Evolutionary conservation across 169 alveolate species (phyloP).

Genomic region (Plasmodium gonderi): DNA sequence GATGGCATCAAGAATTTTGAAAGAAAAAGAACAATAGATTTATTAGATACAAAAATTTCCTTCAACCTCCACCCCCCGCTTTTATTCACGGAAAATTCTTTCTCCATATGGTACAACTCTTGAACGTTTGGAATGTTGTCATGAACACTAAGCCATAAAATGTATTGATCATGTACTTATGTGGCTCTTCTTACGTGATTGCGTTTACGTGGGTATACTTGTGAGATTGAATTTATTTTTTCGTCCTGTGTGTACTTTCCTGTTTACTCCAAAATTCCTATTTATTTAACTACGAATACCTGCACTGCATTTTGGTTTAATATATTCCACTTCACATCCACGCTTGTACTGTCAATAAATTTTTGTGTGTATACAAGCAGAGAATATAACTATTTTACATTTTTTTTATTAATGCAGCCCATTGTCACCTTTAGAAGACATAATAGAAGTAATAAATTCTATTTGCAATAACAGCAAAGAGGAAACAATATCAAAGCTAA

Average conservation of each 20-base stretch:
- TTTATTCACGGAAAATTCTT: slow-evolving; percentile 18
- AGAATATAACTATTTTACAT: not conserved
- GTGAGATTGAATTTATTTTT: no score
- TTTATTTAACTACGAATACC: no score
- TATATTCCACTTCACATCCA: no score
- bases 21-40: not conserved
- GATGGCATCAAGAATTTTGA: not conserved
- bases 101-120: slow-evolving; percentile 17
- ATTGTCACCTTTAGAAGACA: slow-evolving; percentile 21
- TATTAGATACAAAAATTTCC: not conserved
- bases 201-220: no score
- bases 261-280: not conserved
- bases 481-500: slow-evolving; percentile 23
- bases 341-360: no score
- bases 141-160: no score
- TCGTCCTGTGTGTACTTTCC: not conserved
- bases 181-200: no score
- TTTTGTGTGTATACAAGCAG: not conserved
- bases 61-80: slow-evolving; percentile 48
- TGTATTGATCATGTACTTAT: not conserved
- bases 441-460: slow-evolving; percentile 29
- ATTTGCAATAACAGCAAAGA: slow-evolving; percentile 13
- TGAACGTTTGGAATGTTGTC: not conserved
- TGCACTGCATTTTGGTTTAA: no score
- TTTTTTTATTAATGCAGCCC: slow-evolving; percentile 29